These are phyloP conservation scores for Botrytis sinoallii DNA, from an alignment of 2,329 filamentous ascomycete genomes.

Conservation along the genomic window DNA sequence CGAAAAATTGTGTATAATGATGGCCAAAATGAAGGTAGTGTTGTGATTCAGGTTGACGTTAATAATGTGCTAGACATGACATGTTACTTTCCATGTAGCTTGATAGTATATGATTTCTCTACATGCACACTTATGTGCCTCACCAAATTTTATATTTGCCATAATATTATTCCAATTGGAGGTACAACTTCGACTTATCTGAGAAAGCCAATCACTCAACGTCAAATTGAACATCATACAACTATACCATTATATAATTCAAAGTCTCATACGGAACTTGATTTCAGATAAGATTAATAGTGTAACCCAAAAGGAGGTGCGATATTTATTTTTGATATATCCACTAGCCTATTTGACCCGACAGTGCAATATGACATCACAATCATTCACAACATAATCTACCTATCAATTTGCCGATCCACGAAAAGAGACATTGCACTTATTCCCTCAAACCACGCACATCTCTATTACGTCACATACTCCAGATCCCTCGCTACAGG, in stretches of 20 bases:
- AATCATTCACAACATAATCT: neutral
- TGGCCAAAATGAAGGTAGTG: neutral
- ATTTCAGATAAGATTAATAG: neutral
- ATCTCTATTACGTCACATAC: neutral
- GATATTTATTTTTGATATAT: neutral
- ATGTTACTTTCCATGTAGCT: neutral
- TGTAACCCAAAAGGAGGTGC: neutral
- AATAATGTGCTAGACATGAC: neutral
- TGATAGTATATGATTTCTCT: neutral
- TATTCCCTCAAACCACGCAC: neutral
- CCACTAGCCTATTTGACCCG: neutral
- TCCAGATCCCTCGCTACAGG: neutral
- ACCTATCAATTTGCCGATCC: neutral
- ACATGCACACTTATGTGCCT: rapidly evolving
- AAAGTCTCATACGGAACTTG: neutral
- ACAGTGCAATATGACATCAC: neutral
- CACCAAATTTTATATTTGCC: rapidly evolving
- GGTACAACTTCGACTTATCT: neutral
- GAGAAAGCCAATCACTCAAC: neutral
- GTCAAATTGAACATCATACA: too few species aligned
- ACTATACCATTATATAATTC: neutral
- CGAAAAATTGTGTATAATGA: rapidly evolving
- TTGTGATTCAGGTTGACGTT: neutral
- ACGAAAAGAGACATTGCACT: neutral
- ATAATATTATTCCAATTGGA: rapidly evolving